A percentile compares a stretch with the other conserved stretches of the same genome.
phyloP scores from a whole-genome alignment of 306 rosid genomes.

The Adenanthera pavonina region DNA sequence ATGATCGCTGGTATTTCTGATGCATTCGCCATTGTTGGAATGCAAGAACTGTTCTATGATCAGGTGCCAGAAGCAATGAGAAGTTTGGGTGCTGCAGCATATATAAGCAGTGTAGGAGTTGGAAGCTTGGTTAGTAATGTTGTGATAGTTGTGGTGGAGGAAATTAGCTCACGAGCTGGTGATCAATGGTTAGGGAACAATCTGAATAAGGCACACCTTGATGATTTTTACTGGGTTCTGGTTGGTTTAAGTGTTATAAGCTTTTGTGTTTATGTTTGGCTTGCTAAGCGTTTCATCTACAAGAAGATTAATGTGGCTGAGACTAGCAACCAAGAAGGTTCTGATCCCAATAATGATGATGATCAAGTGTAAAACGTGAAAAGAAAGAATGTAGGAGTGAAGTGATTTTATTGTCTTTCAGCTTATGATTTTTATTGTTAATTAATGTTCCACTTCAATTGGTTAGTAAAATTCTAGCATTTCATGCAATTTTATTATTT shows the following conservation, averaged over 20 bases:
- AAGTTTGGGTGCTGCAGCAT: neutral
- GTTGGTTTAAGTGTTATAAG: neutral
- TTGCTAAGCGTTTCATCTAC: neutral
- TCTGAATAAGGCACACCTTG: neutral
- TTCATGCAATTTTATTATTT: no score
- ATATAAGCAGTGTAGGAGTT: neutral
- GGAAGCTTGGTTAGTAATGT: neutral
- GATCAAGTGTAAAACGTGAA: no score
- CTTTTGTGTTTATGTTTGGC: neutral
- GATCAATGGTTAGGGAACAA: neutral
- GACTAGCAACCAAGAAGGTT: no score
- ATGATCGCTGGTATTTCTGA: constrained; percentile 12
- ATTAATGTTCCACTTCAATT: no score
- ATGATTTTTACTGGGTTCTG: neutral
- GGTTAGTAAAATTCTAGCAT: no score
- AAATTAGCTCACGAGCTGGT: neutral
- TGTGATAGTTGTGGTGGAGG: neutral
- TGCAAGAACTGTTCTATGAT: neutral
- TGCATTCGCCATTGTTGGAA: neutral
- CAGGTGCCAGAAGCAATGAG: neutral
- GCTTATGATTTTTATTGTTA: no score
- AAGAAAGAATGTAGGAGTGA: no score
- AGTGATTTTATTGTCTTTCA: no score
- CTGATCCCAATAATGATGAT: no score
- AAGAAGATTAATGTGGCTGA: neutral